Conservation (phyloP, 202 grass and related monocot species). For the Elaeis oleifera region DNA sequence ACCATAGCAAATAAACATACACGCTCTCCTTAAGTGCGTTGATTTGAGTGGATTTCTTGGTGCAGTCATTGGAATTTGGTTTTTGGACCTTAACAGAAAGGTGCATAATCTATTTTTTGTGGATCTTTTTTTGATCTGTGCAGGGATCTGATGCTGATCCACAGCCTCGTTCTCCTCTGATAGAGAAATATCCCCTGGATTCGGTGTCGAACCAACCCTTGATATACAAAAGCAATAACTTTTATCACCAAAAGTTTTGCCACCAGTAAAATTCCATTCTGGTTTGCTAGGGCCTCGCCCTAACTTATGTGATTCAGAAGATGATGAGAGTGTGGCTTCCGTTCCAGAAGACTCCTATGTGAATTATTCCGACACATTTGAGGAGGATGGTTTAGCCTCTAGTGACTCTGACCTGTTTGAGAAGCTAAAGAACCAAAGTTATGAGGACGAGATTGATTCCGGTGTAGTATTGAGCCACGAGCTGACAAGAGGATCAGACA, state of each 20-base stretch:
- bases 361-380: slow-evolving; percentile 48
- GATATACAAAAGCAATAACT: slow-evolving; percentile 13
- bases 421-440: slow-evolving; percentile 19
- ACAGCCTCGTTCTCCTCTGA: slow-evolving; percentile 39
- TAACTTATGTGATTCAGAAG: slow-evolving; percentile 27
- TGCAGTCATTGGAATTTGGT: no score
- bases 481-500: slow-evolving; percentile 2
- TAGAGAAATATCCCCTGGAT: slow-evolving; percentile 38
- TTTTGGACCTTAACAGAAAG: no score
- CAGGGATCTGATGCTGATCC: slow-evolving; percentile 26
- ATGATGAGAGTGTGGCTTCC: slow-evolving; percentile 72
- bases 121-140: no score
- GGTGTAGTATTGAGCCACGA: slow-evolving; percentile 20
- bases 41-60: no score
- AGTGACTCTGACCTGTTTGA: slow-evolving; percentile 54
- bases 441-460: slow-evolving; percentile 49
- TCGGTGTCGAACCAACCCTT: slow-evolving; percentile 20
- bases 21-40: no score
- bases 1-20: no score
- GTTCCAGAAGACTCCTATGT: slow-evolving; percentile 34
- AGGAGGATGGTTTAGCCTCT: slow-evolving; percentile 48
- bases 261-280: slow-evolving; percentile 50
- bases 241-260: slow-evolving; percentile 72
- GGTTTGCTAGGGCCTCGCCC: slow-evolving; percentile 42
- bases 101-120: no score